A percentile compares a stretch with the other conserved stretches of the same genome.
Evolutionary conservation across 1,284 basidiomycete genomes (phyloP).

Genomic region (Flammula alnicola): DNA sequence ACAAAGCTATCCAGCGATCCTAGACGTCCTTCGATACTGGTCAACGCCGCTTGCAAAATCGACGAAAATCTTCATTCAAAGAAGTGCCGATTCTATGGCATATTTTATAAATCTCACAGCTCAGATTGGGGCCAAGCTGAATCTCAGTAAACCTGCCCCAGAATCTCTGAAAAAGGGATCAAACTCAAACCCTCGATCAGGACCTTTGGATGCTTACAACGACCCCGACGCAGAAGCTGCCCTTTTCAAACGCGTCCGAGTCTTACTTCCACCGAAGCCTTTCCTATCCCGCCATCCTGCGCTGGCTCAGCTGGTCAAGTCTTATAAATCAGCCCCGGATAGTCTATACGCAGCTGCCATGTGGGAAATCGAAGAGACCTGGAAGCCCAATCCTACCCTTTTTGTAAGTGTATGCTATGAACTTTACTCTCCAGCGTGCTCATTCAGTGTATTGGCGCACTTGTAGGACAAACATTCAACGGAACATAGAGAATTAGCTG

Average conservation of each 20-base stretch:
- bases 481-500: slow-evolving; percentile 7
- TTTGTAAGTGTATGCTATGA: slow-evolving; percentile 20
- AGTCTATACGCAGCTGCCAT: slow-evolving; percentile 5
- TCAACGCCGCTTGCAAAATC: slow-evolving; percentile 21
- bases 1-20: slow-evolving; percentile 12
- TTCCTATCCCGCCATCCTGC: slow-evolving; percentile 16
- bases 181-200: too few species aligned
- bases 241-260: slow-evolving; percentile 16
- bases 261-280: slow-evolving; percentile 20
- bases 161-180: too few species aligned
- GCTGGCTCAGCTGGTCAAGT: slow-evolving; percentile 13
- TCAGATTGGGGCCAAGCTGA: too few species aligned
- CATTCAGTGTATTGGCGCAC: too few species aligned
- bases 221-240: slow-evolving; percentile 15
- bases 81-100: too few species aligned
- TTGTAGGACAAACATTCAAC: slow-evolving; percentile 21
- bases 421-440: background rate
- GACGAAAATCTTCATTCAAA: slow-evolving; percentile 11
- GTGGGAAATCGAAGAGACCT: slow-evolving; percentile 19
- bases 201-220: slow-evolving; percentile 13
- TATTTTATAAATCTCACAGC: too few species aligned
- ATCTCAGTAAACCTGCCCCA: too few species aligned
- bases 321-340: slow-evolving; percentile 8
- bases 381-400: slow-evolving; percentile 25
- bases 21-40: slow-evolving; percentile 24